Evolutionary conservation across 495 filamentous ascomycete genomes (phyloP), one percentile per base, ranked within the genome.

Genomic region (Opeltia flavorubescens): DNA sequence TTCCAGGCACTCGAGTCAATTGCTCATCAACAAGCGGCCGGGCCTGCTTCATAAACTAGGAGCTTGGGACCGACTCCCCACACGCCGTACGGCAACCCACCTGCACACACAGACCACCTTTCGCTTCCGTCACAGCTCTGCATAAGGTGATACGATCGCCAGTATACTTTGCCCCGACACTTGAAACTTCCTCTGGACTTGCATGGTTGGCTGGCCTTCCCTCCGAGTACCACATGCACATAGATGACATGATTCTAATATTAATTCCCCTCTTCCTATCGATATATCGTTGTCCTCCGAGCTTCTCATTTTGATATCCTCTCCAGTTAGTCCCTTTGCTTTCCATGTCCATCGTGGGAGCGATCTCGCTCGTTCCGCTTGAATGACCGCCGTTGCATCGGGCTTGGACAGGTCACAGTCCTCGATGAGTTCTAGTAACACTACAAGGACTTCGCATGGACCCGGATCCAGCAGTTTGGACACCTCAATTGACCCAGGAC

Each of bases 111-210:
- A 12, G 38, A 41, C 38, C 38, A 41, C 38, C 38, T 23, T 21
- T 41, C 35, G 35, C 35, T 21, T 39, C n/a, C 18, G 38, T 41
- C 38, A 21, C 38, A 41, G 38, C 2, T 41, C 20, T 51, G 48
- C 52, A 48, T 50, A 48, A 47, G 28, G 44, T 55, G 52, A 55
- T 49, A 51, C 52, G 49, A 33, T 44, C 52, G 44, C 49, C 46
- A 28, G n/a, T 33, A 44, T 39, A 48, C 29, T 51, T 34, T 23
- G 31, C 38, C 17, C 38, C 26, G 18, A 25, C 18, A 23, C 39
- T 48, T 28, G 29, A 49, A 52, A 48, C 36, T 20, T 49, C 38
- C 25, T n/a, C 36, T 49, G 5, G 29, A 31, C 36, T 25, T 29
- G 42, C 31, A 46, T 43, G 13, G 39, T 52, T 44, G 45, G 41